These are phyloP conservation scores for Rhodotorula diobovata DNA, from an alignment of 768 basidiomycete genomes.

Conservation along the genomic window DNA sequence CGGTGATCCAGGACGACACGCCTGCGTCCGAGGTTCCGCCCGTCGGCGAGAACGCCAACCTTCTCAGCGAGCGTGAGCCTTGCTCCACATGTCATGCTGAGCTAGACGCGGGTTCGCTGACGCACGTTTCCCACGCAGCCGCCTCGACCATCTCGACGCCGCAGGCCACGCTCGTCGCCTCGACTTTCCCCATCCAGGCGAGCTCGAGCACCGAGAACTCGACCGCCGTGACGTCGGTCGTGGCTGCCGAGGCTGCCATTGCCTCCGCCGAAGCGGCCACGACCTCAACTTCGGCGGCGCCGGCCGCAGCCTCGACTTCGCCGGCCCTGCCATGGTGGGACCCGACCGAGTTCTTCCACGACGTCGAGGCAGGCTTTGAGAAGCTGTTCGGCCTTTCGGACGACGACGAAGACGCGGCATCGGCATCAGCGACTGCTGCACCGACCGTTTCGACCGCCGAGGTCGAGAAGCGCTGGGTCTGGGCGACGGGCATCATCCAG, in stretches of 20 bases:
- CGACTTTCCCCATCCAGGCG: not conserved
- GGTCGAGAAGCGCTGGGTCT: conserved; percentile 32
- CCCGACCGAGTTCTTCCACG: conserved; percentile 5
- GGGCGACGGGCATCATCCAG: conserved; percentile 21
- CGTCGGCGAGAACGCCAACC: conserved; percentile 19
- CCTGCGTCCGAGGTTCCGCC: conserved; percentile 6
- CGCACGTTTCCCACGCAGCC: not conserved
- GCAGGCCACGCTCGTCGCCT: conserved; percentile 2
- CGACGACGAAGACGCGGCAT: not conserved
- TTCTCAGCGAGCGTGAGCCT: not conserved
- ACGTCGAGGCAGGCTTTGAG: conserved; percentile 2
- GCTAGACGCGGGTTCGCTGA: too few relatives aligned
- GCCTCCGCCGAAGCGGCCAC: not conserved
- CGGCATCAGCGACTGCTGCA: not conserved
- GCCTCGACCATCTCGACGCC: not conserved
- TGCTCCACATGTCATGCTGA: too few relatives aligned
- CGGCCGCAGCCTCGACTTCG: not conserved
- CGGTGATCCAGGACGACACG: conserved; percentile 35
- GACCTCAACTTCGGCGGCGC: too few relatives aligned
- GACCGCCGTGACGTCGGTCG: not conserved
- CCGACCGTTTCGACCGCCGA: not conserved
- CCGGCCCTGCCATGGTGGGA: conserved; percentile 1
- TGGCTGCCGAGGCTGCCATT: not conserved
- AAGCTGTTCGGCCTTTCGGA: conserved; percentile 16
- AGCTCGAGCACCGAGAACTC: conserved; percentile 2